Base-by-base conservation (phyloP, 2,329 filamentous ascomycete genomes). In the Blastomyces percursus region DNA sequence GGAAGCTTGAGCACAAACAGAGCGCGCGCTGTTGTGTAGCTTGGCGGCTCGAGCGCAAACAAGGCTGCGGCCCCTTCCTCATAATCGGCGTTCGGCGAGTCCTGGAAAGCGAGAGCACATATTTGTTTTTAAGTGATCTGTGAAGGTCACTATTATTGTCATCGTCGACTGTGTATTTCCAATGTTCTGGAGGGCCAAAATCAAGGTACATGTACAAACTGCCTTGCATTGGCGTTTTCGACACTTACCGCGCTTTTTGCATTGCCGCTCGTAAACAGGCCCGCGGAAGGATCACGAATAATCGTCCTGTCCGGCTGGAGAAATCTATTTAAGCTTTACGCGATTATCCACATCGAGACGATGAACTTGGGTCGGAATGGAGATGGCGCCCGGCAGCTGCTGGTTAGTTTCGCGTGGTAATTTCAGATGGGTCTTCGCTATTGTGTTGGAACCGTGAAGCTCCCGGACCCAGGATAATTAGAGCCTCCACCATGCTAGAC, bases 1-100 rank as follows among this genome's bases (percentile, higher is more conserved):
- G 56, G 56, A 35, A 59, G n/a, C 21, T n/a, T 21, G 42, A 59
- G 38, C 9, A 16, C 56, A 59, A 59, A 59, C 42, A 59, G 38
- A 58, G 38, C 40, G 32, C 30, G 56, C 19, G 27, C 42, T 14
- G 9, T 21, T 35, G 38, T 16, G 27, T 48, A 48, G 40, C 56
- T 32, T 48, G 56, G 27, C 56, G 6, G 27, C 27, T 59, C 48
- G 40, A 48, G 54, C 12, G 54, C 54, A 56, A 56, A 56, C 24
- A 59, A 16, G 38, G 21, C 24, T 42, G 19, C 40, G 12, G 42
- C 30, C 38, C 21, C 38, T 42, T 24, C 14, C 32, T 35, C 24
- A 59, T 32, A 48, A 46, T 48, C 24, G 12, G 16, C 8, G 54
- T 42, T 42, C 32, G 42, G 32, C 24, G n/a, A 48, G n/a, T n/a